Evolutionary conservation across 345 rosid species (phyloP).

Genomic region (Hevea brasiliensis): DNA sequence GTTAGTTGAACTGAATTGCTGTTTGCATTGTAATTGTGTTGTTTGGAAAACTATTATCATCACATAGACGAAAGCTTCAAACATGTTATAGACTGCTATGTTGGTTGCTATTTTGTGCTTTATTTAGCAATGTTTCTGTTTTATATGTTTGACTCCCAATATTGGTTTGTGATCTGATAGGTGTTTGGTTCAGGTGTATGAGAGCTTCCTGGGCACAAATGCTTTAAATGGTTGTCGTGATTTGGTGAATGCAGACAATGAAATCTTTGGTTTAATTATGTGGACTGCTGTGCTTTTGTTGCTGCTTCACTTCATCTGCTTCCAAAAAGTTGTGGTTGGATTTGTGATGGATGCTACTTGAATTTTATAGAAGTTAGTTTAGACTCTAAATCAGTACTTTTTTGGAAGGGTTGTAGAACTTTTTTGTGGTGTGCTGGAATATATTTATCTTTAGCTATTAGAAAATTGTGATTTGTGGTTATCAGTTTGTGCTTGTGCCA

Average conservation of each 20-base stretch:
- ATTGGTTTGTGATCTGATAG: constrained; percentile 29
- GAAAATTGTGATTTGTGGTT: constrained; percentile 1
- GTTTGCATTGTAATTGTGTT: not conserved
- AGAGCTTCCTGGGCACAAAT: constrained; percentile 38
- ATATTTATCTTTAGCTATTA: constrained; percentile 8
- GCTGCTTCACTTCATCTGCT: constrained; percentile 38
- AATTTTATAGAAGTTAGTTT: constrained; percentile 14
- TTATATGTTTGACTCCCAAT: constrained; percentile 20
- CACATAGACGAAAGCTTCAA: not conserved
- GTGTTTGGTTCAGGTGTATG: constrained; percentile 36
- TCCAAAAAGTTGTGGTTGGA: constrained; percentile 27
- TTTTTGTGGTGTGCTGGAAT: constrained; percentile 19
- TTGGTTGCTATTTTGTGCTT: constrained; percentile 2
- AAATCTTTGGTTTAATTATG: constrained; percentile 34
- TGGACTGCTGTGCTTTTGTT: constrained; percentile 44
- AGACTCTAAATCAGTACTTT: constrained; percentile 13
- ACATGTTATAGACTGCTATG: not conserved
- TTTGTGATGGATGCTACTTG: constrained; percentile 27
- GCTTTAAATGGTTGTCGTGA: constrained; percentile 41
- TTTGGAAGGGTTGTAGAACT: constrained; percentile 12
- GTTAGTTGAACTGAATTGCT: not conserved
- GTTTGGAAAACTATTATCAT: not conserved
- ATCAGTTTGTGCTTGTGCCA: constrained; percentile 13
- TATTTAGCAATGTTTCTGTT: not conserved
- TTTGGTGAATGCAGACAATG: constrained; percentile 36